Base-by-base conservation (phyloP, 352 stramenopile genomes). In the Pilasporangium apinafurcum region DNA sequence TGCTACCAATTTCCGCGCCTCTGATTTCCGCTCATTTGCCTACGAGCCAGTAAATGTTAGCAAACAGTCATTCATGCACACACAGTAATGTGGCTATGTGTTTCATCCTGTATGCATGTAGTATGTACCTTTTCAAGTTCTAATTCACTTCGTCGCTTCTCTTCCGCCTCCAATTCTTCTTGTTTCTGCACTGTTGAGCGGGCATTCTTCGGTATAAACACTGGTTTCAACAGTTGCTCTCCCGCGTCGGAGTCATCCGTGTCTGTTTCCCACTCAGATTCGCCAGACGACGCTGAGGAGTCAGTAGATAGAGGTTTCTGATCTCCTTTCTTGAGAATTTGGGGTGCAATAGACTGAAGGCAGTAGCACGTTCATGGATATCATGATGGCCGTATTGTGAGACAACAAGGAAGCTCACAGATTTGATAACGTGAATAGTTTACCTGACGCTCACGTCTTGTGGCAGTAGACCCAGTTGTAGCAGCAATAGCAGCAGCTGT, bases 191-290 rank as follows among this genome's bases (percentile, higher is more conserved):
- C 71, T 24, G 84, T 96, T 39, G 81, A 78, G 25, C 87, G 82
- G 22, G 80, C 81, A 30, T 85, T 83, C 53, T 96, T 96, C 0
- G 90, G 90, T 18, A 97, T 75, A 50, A 96, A 97, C 13, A 96
- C 72, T 4, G 90, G 90, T 51, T 96, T 96, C 66, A 96, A 83
- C 13, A 96, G 53, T 52, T 75, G 56, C 36, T 90, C 73, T 8
- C 59, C 72, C 20, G 64, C 63, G 10, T 87, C 77, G 12, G 78
- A 91, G 4, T 86, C 70, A 41, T 88, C 72, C 8, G 80, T 78
- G 44, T 95, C 83, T 0, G 80, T 95, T 50, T 91, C 83, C 59
- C 73, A 92, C 43, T 92, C 80, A 1, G 78, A 88, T 25, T 54
- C 62, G 8, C 65, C 70, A 33, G 64, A 76, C 4, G 48, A 67